Evolutionary conservation across 805 yeast species (phyloP), one percentile per base, ranked within the genome.

Genomic region (Saturnispora sanitii): DNA sequence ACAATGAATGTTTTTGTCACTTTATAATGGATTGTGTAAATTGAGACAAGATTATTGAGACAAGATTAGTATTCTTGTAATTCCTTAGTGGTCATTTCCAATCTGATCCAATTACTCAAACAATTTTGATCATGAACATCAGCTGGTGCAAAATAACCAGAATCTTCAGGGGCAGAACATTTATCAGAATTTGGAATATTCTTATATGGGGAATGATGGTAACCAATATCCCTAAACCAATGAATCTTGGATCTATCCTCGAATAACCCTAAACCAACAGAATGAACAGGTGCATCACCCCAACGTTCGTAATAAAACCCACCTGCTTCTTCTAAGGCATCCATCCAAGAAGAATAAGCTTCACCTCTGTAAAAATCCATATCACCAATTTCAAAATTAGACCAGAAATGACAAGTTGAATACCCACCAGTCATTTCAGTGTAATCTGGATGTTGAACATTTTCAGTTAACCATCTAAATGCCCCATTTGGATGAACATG

Each of bases 221-320:
- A 83, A 1, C 92, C 94, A 40, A 83, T 77, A 56, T 83, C 94
- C 56, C 84, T 72, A 57, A 86, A 86, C 90, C 94, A 86, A 56
- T 86, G 95, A 30, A 86, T 71, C 46, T 71, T 69, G 13, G 69
- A 62, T 53, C 74, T 79, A 52, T 82, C 87, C 19, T 81, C 84
- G 55, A 85, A 82, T 44, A 83, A 57, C 19, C 76, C 76, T 33
- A 83, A 61, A 1, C 88, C 95, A 41, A 85, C 60, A 16, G 86
- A 75, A 55, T 84, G 92, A 2, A 85, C 92, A 2, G 95, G 95
- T 0, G 94, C 94, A 64, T 85, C 95, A 4, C 95, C 94, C 95
- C 95, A 85, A 49, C 94, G 65, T 59, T 87, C 95, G 55, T 85
- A 85, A 57, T 82, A 85, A 54, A 84, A 85, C 12, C 88, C 88